Conservation (phyloP, 768 basidiomycete genomes). For the Naganishia kalamii region DNA sequence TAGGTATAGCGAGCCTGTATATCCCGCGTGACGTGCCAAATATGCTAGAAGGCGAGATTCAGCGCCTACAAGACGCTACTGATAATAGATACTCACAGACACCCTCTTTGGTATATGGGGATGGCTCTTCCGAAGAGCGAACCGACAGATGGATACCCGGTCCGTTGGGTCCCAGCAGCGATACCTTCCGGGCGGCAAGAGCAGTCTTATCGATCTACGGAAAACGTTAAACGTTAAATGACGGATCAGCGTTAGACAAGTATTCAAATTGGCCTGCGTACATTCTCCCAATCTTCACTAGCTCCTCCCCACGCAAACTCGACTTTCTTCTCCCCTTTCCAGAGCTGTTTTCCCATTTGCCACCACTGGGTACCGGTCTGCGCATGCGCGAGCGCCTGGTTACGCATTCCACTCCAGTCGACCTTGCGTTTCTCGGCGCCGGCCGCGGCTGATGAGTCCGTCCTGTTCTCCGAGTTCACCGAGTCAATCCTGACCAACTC, state of each 20-base stretch:
- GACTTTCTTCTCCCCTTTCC: slow-evolving; percentile 11
- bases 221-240: neutral
- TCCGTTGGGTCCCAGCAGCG: neutral
- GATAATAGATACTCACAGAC: neutral
- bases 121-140: neutral
- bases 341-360: slow-evolving; percentile 6
- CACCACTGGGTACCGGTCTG: slow-evolving; percentile 13
- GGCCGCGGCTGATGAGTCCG: neutral
- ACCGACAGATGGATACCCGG: slow-evolving; percentile 7
- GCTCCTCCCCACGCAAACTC: slow-evolving; percentile 1
- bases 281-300: slow-evolving; percentile 12
- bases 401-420: slow-evolving; percentile 2
- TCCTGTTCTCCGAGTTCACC: neutral
- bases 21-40: neutral
- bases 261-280: neutral
- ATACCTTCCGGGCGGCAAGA: slow-evolving; percentile 4
- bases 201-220: slow-evolving; percentile 3
- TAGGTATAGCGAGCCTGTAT: slow-evolving; percentile 1
- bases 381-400: slow-evolving; percentile 5
- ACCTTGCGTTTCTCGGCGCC: neutral
- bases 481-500: neutral
- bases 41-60: neutral
- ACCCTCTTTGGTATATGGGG: slow-evolving; percentile 9
- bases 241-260: neutral
- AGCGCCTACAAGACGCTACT: neutral